Percentiles rank a stretch among this genome's conserved stretches.
These are phyloP conservation scores for Fusarium sp. DNA, from an alignment of 2,329 filamentous ascomycete genomes.

Conservation along the genomic window DNA sequence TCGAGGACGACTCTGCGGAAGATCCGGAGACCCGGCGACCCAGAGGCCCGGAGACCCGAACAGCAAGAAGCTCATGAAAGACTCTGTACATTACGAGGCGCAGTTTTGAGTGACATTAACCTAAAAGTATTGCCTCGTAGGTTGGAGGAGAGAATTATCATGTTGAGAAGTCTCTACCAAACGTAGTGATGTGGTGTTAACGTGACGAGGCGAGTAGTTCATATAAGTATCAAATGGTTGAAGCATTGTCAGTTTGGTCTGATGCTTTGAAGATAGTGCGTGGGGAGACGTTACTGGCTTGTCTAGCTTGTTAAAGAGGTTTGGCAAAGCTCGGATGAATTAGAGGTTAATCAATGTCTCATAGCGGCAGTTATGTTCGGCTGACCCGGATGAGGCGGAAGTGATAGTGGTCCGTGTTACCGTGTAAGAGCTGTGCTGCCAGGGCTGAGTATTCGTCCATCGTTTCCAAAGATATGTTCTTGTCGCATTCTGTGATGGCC, in stretches of 20 bases:
- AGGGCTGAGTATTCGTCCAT: not conserved
- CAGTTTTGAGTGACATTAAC: slow-evolving; percentile 24
- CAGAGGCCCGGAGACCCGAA: slow-evolving; percentile 2
- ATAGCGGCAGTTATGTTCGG: not conserved
- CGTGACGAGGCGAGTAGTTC: too few relatives aligned
- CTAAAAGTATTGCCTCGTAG: not conserved
- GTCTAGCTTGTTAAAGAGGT: not conserved
- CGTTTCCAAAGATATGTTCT: not conserved
- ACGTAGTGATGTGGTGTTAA: too few relatives aligned
- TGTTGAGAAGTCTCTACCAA: too few relatives aligned
- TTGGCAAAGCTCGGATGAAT: not conserved
- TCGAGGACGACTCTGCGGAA: not conserved
- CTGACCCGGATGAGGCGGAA: slow-evolving; percentile 6
- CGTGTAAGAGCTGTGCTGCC: slow-evolving; percentile 3
- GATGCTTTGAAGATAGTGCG: not conserved
- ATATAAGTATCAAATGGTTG: not conserved
- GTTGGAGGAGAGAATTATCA: too few relatives aligned
- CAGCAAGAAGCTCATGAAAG: not conserved
- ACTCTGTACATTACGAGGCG: slow-evolving; percentile 9
- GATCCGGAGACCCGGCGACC: not conserved
- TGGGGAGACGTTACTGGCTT: not conserved
- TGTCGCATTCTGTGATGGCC: slow-evolving; percentile 1
- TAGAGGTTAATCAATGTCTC: slow-evolving; percentile 4
- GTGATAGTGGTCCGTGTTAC: not conserved
- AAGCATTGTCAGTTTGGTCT: too few relatives aligned